These are phyloP conservation scores for Coemansia sp. DNA, from an alignment of 192 early-diverging fungal species.

Conservation along the genomic window DNA sequence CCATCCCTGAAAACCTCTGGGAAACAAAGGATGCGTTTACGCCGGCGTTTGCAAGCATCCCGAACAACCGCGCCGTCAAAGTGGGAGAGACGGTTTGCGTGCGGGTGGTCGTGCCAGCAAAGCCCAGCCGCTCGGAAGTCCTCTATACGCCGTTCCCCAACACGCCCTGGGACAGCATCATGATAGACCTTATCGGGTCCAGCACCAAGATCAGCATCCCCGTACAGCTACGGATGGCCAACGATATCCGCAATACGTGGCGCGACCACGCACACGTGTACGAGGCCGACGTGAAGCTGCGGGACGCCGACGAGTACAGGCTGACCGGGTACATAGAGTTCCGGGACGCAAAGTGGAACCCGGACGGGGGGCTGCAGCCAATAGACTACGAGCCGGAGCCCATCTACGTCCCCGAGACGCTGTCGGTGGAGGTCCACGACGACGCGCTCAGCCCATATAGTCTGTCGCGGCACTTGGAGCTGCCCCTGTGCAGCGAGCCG, in stretches of 20 bases:
- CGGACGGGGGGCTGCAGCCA: constrained; percentile 34
- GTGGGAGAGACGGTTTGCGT: constrained; percentile 40
- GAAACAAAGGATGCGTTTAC: neutral
- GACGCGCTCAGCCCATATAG: constrained; percentile 10
- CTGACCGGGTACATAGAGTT: constrained; percentile 45
- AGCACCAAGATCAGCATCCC: constrained; percentile 22
- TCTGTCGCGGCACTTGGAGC: constrained; percentile 24
- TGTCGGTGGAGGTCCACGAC: constrained; percentile 5
- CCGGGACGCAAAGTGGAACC: constrained; percentile 52
- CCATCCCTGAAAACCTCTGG: constrained; percentile 10
- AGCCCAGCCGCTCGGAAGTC: neutral
- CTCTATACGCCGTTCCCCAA: constrained; percentile 22
- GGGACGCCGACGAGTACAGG: constrained; percentile 39
- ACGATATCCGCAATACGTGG: constrained; percentile 14
- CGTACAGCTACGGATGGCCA: constrained; percentile 6
- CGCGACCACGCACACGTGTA: constrained; percentile 50
- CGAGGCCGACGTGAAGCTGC: constrained; percentile 47
- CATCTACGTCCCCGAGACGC: constrained; percentile 17
- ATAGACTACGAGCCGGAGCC: constrained; percentile 32
- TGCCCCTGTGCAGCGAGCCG: constrained; percentile 46
- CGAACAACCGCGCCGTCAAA: neutral
- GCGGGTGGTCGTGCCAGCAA: constrained; percentile 44
- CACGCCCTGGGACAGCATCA: constrained; percentile 40
- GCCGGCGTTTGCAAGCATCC: constrained; percentile 19
- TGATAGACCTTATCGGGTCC: constrained; percentile 27